Evolutionary conservation across 2,329 filamentous ascomycete genomes (phyloP).

Genomic region (Didymella segeticola): DNA sequence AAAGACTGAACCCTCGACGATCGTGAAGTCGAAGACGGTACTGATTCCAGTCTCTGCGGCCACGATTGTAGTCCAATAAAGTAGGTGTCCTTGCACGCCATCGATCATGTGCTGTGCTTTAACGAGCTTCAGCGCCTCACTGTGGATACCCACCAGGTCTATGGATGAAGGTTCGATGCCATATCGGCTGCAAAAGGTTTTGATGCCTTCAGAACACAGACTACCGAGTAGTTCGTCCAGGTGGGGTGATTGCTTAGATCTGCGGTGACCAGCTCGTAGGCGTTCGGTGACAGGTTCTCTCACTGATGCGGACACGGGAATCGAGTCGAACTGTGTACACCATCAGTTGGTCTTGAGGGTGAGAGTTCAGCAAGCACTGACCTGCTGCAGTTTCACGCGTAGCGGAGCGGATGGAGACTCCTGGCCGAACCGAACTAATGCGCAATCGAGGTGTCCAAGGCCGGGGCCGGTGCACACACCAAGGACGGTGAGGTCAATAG

Average conservation of each 20-base stretch:
- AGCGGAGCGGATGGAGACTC: conserved; percentile 59
- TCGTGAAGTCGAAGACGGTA: conserved; percentile 64
- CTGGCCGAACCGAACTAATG: conserved; percentile 64
- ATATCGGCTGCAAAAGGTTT: conserved; percentile 57
- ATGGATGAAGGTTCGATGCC: conserved; percentile 55
- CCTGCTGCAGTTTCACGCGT: conserved; percentile 61
- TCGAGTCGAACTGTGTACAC: conserved; percentile 58
- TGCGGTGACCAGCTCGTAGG: conserved; percentile 62
- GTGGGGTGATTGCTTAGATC: conserved; percentile 61
- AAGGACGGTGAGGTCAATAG: conserved; percentile 60
- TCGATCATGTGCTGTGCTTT: not conserved
- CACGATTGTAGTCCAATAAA: conserved; percentile 60
- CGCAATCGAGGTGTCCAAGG: conserved; percentile 66
- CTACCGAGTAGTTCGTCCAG: conserved; percentile 65
- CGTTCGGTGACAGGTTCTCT: conserved; percentile 65
- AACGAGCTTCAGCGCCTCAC: conserved; percentile 52
- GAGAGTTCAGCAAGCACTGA: conserved; percentile 6
- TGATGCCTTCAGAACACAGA: conserved; percentile 61
- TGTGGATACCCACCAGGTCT: conserved; percentile 64
- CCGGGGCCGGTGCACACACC: conserved; percentile 63
- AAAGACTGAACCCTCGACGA: conserved; percentile 64
- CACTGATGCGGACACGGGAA: conserved; percentile 60
- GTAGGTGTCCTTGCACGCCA: conserved; percentile 25
- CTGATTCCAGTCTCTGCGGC: conserved; percentile 64
- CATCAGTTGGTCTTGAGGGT: not conserved